A percentile compares a stretch with the other conserved stretches of the same genome.
Conservation (phyloP, 257 asterid species). For the Nicotiana benthamiana region DNA sequence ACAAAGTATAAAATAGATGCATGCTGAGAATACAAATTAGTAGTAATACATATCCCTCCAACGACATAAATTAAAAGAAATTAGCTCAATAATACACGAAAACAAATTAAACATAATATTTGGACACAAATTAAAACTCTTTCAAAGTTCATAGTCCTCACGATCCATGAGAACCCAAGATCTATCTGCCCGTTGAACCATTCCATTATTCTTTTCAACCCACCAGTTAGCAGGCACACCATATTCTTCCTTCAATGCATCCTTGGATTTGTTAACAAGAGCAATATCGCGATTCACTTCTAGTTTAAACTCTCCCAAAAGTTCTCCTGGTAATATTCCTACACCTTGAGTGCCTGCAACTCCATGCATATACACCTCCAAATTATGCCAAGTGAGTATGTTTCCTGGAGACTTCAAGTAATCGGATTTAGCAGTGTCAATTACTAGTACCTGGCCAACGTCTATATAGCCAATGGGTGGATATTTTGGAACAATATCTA, state of each 20-base stretch:
- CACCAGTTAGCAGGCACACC: constrained; percentile 60
- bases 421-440: constrained; percentile 49
- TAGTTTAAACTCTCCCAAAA: constrained; percentile 43
- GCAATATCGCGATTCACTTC: constrained; percentile 46
- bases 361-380: constrained; percentile 72
- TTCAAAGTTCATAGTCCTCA: constrained; percentile 15
- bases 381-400: constrained; percentile 36
- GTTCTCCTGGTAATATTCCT: not conserved
- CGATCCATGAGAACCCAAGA: constrained; percentile 64
- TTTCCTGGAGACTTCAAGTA: constrained; percentile 50
- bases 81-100: not conserved
- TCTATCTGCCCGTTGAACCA: constrained; percentile 73
- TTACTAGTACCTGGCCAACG: constrained; percentile 46
- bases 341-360: constrained; percentile 64
- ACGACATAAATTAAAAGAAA: not conserved
- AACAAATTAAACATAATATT: not conserved
- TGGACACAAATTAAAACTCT: too few relatives aligned
- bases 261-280: constrained; percentile 46
- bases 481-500: constrained; percentile 53
- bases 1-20: not conserved
- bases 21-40: not conserved
- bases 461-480: constrained; percentile 48
- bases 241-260: constrained; percentile 43
- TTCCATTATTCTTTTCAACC: constrained; percentile 57
- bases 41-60: not conserved